These are phyloP conservation scores for Coemansia sp. DNA, from an alignment of 192 early-diverging fungal genomes.

Conservation along the genomic window DNA sequence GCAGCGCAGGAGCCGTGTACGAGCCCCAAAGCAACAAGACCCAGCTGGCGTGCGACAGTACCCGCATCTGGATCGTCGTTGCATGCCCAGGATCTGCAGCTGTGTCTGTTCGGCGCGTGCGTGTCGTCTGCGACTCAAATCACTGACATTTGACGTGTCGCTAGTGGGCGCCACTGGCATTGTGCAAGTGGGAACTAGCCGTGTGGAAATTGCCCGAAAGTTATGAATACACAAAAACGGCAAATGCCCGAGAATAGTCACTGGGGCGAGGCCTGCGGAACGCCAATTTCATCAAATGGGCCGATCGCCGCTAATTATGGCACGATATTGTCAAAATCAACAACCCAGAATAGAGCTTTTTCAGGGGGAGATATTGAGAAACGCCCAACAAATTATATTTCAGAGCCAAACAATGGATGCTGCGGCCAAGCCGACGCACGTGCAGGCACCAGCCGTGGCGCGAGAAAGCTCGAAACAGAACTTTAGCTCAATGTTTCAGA, in stretches of 20 bases:
- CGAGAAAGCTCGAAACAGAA: not conserved
- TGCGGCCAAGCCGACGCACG: not conserved
- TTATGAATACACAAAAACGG: not conserved
- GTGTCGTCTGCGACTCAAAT: not conserved
- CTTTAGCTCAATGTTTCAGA: not conserved
- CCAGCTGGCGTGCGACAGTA: constrained; percentile 27
- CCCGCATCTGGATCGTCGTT: constrained; percentile 33
- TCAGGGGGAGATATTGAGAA: not conserved
- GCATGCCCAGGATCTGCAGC: constrained; percentile 29
- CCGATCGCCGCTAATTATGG: not conserved
- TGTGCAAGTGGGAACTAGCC: not conserved
- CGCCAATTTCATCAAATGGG: not conserved
- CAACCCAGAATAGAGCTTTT: not conserved
- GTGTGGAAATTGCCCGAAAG: not conserved
- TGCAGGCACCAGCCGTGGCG: not conserved
- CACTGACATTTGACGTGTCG: not conserved
- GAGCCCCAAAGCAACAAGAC: constrained; percentile 15
- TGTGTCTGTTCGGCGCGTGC: not conserved
- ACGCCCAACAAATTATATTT: not conserved
- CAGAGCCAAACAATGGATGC: not conserved
- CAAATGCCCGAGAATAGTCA: not conserved
- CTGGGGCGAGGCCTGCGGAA: not conserved
- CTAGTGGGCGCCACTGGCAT: not conserved
- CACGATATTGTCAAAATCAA: not conserved
- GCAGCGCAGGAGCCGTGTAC: constrained; percentile 12